Percentiles rank a stretch among this genome's conserved stretches.
These are phyloP conservation scores for Volvox carteri DNA, from an alignment of 163 green algal species.

Conservation along the genomic window DNA sequence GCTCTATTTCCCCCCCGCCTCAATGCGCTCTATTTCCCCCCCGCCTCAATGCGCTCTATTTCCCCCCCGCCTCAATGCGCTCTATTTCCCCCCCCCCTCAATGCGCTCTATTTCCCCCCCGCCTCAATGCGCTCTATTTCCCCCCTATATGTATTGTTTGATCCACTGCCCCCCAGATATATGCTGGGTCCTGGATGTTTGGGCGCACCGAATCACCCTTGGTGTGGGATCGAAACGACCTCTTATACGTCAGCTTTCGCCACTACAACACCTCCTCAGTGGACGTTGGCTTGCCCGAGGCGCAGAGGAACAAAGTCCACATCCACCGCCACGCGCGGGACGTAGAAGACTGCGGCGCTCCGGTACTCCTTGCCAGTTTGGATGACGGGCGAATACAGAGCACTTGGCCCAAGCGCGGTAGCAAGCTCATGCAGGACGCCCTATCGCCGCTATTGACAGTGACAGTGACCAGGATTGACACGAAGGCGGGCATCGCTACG, in stretches of 20 bases:
- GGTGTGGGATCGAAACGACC: not conserved
- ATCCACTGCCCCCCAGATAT: too few relatives aligned
- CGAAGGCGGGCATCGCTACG: not conserved
- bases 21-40: too few relatives aligned
- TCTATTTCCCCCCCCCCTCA: too few relatives aligned
- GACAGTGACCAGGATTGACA: not conserved
- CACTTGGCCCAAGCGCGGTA: not conserved
- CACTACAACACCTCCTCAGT: not conserved
- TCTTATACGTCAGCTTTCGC: constrained; percentile 24
- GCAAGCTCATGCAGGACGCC: not conserved
- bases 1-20: too few relatives aligned
- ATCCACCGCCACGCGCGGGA: not conserved
- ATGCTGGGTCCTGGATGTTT: too few relatives aligned
- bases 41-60: too few relatives aligned
- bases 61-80: too few relatives aligned
- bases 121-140: not conserved
- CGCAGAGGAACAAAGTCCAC: constrained; percentile 2
- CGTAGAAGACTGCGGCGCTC: not conserved
- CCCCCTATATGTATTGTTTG: not conserved
- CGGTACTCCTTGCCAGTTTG: not conserved
- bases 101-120: not conserved
- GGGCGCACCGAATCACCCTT: too few relatives aligned
- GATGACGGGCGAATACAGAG: not conserved
- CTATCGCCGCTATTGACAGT: constrained; percentile 6
- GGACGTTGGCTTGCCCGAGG: not conserved